Evolutionary conservation across 2,329 filamentous ascomycete genomes (phyloP).

Genomic region (Paraphoma sp.): DNA sequence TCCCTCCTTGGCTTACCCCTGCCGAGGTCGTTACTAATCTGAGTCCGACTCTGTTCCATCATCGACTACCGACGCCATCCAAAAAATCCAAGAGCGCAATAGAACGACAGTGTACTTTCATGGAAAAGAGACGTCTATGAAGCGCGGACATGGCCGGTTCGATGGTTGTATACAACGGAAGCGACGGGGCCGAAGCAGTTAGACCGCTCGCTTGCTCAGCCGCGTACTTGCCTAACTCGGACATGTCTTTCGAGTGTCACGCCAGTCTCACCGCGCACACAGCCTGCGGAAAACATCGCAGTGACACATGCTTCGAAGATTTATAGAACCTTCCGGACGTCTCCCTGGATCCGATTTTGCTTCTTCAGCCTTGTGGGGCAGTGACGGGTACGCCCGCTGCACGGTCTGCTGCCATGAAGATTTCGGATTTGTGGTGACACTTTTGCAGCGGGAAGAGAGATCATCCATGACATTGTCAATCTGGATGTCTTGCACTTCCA

Average conservation of each 20-base stretch:
- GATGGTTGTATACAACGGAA: no score
- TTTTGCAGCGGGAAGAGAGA: background rate
- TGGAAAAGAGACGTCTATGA: no score
- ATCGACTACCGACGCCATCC: no score
- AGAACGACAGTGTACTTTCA: no score
- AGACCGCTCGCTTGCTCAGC: background rate
- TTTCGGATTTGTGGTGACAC: background rate
- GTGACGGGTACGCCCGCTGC: conserved; percentile 22
- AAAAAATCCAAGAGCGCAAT: no score
- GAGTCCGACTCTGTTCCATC: no score
- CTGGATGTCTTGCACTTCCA: background rate
- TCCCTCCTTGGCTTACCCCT: no score
- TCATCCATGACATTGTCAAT: background rate
- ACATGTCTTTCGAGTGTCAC: conserved; percentile 19
- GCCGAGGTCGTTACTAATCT: no score
- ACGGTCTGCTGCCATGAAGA: conserved; percentile 7
- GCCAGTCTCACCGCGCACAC: conserved; percentile 19
- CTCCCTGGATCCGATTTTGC: conserved; percentile 12
- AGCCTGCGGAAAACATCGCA: conserved; percentile 8
- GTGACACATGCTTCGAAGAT: conserved; percentile 16
- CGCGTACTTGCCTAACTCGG: conserved; percentile 4
- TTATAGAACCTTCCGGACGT: background rate
- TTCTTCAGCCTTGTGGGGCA: conserved; percentile 15
- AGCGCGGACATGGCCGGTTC: no score
- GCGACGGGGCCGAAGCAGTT: no score